These are phyloP conservation scores for Microbotryum lychnidis-dioicae DNA, from an alignment of 1,284 basidiomycete species.

Conservation along the genomic window DNA sequence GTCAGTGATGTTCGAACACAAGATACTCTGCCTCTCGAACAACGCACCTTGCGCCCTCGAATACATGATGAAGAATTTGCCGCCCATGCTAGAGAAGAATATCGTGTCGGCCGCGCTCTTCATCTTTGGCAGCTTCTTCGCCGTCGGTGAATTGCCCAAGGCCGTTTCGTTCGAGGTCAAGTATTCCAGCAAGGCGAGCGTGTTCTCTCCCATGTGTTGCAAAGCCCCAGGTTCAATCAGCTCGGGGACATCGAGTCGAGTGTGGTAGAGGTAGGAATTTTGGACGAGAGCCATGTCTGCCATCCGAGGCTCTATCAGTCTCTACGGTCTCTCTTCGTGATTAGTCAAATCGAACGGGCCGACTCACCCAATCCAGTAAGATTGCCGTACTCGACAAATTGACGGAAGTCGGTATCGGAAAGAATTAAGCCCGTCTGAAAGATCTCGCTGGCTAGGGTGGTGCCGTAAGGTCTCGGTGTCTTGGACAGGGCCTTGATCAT, in stretches of 20 bases:
- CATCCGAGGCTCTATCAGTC: not conserved
- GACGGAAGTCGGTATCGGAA: conserved; percentile 87
- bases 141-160: conserved; percentile 45
- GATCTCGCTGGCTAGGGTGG: conserved; percentile 84
- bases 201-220: conserved; percentile 88
- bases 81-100: conserved; percentile 62
- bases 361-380: conserved; percentile 43
- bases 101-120: conserved; percentile 53
- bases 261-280: conserved; percentile 63
- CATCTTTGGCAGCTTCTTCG: conserved; percentile 38
- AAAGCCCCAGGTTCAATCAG: conserved; percentile 68
- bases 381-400: conserved; percentile 82
- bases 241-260: conserved; percentile 57
- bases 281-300: conserved; percentile 83
- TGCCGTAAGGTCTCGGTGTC: conserved; percentile 83
- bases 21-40: too few relatives aligned
- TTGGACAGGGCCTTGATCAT: conserved; percentile 88
- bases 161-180: conserved; percentile 58
- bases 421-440: conserved; percentile 87
- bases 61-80: conserved; percentile 61
- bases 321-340: too few relatives aligned
- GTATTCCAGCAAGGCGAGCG: conserved; percentile 69
- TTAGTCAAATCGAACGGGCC: conserved; percentile 54
- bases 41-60: conserved; percentile 57
- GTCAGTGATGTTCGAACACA: too few relatives aligned